Evolutionary conservation across 371 early-diverging fungal species (phyloP), one percentile per base, ranked within the genome.

Genomic region (Phascolomyces articulosus): DNA sequence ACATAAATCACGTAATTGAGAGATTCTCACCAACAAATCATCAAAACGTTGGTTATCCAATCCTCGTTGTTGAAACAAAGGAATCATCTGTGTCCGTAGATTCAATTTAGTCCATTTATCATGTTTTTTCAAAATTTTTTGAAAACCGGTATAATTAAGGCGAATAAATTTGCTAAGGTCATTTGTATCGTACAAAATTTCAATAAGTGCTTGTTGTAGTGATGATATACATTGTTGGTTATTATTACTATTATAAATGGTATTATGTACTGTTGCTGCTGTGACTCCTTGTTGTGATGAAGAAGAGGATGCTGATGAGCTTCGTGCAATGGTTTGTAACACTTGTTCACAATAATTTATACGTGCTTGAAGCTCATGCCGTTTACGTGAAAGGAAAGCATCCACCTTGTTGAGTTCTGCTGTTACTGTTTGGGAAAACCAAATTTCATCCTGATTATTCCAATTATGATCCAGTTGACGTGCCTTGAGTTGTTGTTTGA

Each of bases 71-170:
- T 91, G 90, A 63, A 98, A 77, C 54, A 88, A 84, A 57, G 84
- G 85, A 67, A 96, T 72, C 85, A 60, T 89, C 87, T 62, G 90
- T 41, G 92, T 89, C 75, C 91, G 89, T 48, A 97, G 84, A 40
- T 85, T 75, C 68, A 87, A 89, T 8, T 84, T 74, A 4, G 82
- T 82, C 75, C 78, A 79, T 55, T 96, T 96, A 79, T 97, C 98
- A 69, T 96, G 96, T 74, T 97, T 96, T 72, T 96, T 96, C 60
- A 98, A 72, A 47, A 96, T 93, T 82, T 95, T 97, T 72, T 95
- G 87, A 71, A 97, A 95, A 8, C 94, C 99, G 9, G 93, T 90
- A 66, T 92, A 94, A 82, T 98, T 98, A 63, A 97, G 75, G 4
- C 96, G 89, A 2, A 92, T 90, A 73, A 92, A 98, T 73, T 91